Base-by-base conservation (phyloP, 176 grass and related monocot genomes). In the Aegilops sharonensis region DNA sequence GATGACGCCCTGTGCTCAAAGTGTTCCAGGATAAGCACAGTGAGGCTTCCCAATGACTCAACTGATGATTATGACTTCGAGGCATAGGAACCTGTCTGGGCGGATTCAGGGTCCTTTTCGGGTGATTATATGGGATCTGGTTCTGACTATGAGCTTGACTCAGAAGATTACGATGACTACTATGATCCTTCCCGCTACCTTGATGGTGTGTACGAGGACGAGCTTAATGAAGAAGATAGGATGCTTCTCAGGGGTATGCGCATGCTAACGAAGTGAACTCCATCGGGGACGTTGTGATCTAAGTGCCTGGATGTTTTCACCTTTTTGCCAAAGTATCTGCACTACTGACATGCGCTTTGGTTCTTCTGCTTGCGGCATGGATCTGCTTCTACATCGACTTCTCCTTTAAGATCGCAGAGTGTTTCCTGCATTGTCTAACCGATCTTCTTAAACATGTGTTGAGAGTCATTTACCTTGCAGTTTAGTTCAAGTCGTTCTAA, bases 181-280 rank as follows among this genome's bases (percentile, higher is more conserved):
- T 75, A 42, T 10, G 72, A 75, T 18, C 72, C 72, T 50, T 75
- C 14, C 14, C 43, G 42, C 24, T 75, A 75, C 72, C 72, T 75
- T 3, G 72, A 75, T 8, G 72, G 72, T 30, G 72, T 50, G 40
- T 75, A 75, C 15, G 72, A 75, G 43, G 3, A 5, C 1, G 24
- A 75, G 42, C 72, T 75, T 43, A 11, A 75, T 75, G 23, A 43
- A 50, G 72, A 75, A 50, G 72, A 74, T 3, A 40, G n/a, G 24
- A 74, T 74, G 71, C 15, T 74, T 42, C 71, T 74, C 71, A 47
- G 43, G 71, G 71, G 71, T 27, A 74, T 47, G 71, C 40, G n/a
- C n/a, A 74, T 74, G 71, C 14, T 74, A 0, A 74, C 27, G 71
- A 74, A 74, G 40, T 74, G 39, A 24, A 73, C 6, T 45, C n/a